Conservation (phyloP, 148 eudicot species). For the Amaranthus palmeri region DNA sequence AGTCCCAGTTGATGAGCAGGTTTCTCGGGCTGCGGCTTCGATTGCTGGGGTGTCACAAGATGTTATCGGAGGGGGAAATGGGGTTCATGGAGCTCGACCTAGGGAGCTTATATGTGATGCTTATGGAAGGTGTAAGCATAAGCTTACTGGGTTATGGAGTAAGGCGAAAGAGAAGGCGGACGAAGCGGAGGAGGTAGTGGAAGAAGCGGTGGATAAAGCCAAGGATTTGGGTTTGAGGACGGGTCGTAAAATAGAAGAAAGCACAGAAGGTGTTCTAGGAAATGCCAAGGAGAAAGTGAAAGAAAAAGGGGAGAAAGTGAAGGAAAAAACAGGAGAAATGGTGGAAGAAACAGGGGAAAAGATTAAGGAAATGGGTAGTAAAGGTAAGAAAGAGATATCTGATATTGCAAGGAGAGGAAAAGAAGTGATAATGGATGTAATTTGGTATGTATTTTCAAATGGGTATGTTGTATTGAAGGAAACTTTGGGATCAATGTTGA, state of each 20-base stretch:
- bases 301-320: conserved; percentile 15
- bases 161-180: conserved; percentile 22
- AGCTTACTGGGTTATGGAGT: conserved; percentile 27
- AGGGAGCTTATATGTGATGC: conserved; percentile 35
- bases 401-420: conserved; percentile 30
- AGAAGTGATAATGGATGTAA: conserved; percentile 26
- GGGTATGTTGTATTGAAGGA: conserved; percentile 23
- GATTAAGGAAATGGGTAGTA: conserved; percentile 15
- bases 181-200: conserved; percentile 26
- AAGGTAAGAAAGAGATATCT: conserved; percentile 31
- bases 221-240: conserved; percentile 21
- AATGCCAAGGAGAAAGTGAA: conserved; percentile 11
- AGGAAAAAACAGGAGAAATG: conserved; percentile 25
- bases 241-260: conserved; percentile 9
- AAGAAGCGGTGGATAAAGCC: conserved; percentile 19
- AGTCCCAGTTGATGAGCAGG: conserved; percentile 10
- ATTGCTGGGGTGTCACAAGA: conserved; percentile 29
- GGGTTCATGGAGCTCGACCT: conserved; percentile 10
- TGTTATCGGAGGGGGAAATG: conserved; percentile 3
- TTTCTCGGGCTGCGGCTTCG: conserved; percentile 20
- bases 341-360: conserved; percentile 18
- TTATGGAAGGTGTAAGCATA: conserved; percentile 33
- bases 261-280: conserved; percentile 9
- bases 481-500: conserved; percentile 22
- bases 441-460: conserved; percentile 11